Percentiles rank a stretch among this genome's conserved stretches.
phyloP scores from a whole-genome alignment of 2,329 filamentous ascomycete species.

The Aspergillus phoenicis region DNA sequence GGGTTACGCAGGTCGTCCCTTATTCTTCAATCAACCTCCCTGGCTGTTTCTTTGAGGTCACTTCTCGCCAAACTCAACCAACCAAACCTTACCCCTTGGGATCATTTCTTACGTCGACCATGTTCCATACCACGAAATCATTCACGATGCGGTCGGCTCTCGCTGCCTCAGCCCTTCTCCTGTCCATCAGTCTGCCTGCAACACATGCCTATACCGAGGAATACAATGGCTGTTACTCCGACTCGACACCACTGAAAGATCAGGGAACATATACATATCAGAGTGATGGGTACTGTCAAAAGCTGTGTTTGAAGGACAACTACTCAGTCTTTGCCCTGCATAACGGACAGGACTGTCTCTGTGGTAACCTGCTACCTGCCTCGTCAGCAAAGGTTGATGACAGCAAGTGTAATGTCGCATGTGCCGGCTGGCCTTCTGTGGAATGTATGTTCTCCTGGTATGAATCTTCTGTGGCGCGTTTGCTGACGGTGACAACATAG shows the following conservation, averaged over 20 bases:
- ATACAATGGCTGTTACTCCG: constrained; percentile 56
- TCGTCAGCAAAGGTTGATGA: constrained; percentile 57
- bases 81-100: neutral
- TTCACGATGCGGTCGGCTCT: constrained; percentile 31
- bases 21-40: constrained; percentile 25
- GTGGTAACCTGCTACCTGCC: constrained; percentile 70
- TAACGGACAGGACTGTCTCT: constrained; percentile 68
- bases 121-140: constrained; percentile 30
- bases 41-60: constrained; percentile 18
- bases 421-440: constrained; percentile 63
- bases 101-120: constrained; percentile 11
- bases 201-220: constrained; percentile 23
- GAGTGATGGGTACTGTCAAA: constrained; percentile 58
- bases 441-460: constrained; percentile 59
- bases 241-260: constrained; percentile 49
- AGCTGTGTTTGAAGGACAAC: constrained; percentile 50
- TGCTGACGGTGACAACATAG: constrained; percentile 43
- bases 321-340: constrained; percentile 66
- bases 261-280: constrained; percentile 56
- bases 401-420: constrained; percentile 64
- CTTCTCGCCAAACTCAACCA: too few relatives aligned
- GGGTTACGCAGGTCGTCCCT: constrained; percentile 46
- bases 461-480: neutral
- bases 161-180: constrained; percentile 28
- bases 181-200: constrained; percentile 25